Conservation (phyloP, 345 rosid species). For the Anacardium occidentale region DNA sequence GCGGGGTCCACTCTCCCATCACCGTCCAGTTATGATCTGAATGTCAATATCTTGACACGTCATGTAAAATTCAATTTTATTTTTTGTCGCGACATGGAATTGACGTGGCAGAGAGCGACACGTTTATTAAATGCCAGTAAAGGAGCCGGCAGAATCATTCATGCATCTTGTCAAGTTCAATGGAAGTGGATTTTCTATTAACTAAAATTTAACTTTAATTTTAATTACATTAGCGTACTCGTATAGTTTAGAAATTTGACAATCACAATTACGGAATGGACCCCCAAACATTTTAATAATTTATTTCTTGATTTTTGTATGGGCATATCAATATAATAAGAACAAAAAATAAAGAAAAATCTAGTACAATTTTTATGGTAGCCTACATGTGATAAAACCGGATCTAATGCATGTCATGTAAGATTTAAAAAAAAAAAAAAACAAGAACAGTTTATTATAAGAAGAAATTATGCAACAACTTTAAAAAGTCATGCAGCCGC, state of each 20-base stretch:
- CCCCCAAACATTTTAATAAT: not conserved
- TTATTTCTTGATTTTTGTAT: not conserved
- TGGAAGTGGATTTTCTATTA: no score
- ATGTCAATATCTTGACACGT: conserved; percentile 33
- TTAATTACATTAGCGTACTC: not conserved
- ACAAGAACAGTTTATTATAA: not conserved
- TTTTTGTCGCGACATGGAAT: conserved; percentile 3
- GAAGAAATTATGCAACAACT: not conserved
- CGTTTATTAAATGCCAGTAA: not conserved
- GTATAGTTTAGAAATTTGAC: no score
- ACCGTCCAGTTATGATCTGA: not conserved
- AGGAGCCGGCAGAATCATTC: no score
- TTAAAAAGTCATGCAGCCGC: not conserved
- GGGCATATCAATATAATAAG: not conserved
- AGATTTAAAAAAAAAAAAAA: no score
- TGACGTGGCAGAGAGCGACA: conserved; percentile 13
- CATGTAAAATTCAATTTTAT: not conserved
- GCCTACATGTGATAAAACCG: not conserved
- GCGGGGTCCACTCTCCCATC: conserved; percentile 22
- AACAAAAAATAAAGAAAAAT: not conserved
- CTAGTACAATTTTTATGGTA: not conserved
- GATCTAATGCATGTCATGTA: not conserved
- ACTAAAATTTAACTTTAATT: not conserved
- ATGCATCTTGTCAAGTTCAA: not conserved
- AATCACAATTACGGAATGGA: not conserved